Base-by-base conservation (phyloP, 345 rosid genomes). In the Boechera stricta region DNA sequence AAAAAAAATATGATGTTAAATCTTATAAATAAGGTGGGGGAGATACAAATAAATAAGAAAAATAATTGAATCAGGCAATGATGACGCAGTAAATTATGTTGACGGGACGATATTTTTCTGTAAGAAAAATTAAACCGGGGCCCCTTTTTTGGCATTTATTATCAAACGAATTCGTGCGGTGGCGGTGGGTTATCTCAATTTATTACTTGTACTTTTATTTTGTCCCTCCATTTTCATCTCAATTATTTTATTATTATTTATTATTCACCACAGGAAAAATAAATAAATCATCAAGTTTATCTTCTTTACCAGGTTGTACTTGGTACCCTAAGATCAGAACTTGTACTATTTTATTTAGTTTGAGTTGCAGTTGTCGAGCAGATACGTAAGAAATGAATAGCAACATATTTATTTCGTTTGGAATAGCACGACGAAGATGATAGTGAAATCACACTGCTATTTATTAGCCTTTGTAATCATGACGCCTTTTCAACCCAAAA, bases 161-260 rank as follows among this genome's bases (percentile, higher is more conserved):
- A 44, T 61, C 58, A 65, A 77, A 67, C 74, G 59, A 52, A 72
- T 73, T 73, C 77, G 78, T 78, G 77, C 70, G 78, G 81, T 78
- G 81, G 77, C 81, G 45, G 77, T 72, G 58, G 58, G 77, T 36
- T 59, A 53, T 24, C 64, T 4, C 72, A 31, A 73, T 78, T 78
- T 67, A 78, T 78, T 67, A 42, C 77, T 41, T 67, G 74, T 73
- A 67, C 78, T 73, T 67, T 59, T 60, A 60, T 67, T 57, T 77
- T 72, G 16, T 77, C 76, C 61, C 81, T 77, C 60, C 44, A 69
- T 8, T 53, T 62, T 62, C 38, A 77, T 77, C 26, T 69, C 16
- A 62, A 31, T 21, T 62, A 1, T 32, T 29, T 16, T 31, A 8
- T 44, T 38, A 4, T 12, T 5, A 44, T 9, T 3, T 41, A 5